Evolutionary conservation across 805 yeast species (phyloP), one percentile per base, ranked within the genome.

Genomic region (Komagataella populi): DNA sequence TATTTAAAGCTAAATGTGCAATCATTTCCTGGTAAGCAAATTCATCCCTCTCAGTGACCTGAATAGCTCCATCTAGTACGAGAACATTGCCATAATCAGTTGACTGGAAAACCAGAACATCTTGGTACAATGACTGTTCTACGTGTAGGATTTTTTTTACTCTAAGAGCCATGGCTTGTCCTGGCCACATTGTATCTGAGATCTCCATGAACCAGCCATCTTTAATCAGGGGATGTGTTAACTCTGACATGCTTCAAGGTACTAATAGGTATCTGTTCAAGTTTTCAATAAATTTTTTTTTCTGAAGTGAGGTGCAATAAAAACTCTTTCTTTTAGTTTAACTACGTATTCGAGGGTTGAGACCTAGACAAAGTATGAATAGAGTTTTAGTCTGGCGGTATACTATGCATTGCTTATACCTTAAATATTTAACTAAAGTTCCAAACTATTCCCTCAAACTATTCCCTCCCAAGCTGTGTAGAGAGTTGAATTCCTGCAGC

Each of bases 1-100:
- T 69, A 77, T 82, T 80, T 52, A 90, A 61, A 4, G 96, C 90
- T 24, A 87, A 67, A 65, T 90, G 95, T 2, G 95, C 70, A 55
- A 89, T 90, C 81, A 87, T 80, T 64, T 89, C 97, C 68, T 89
- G 97, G 66, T 89, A 89, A 10, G 96, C 88, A 66, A 87, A 89
- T 65, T 89, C 97, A 66, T 90, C 97, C 53, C 88, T 73, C 64
- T 90, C 97, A 0, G 96, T 84, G 55, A 89, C 89, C 69, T 89
- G 97, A 52, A 89, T 78, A 30, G 87, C 87, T 6, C 96, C 96
- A 64, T 90, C 96, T 45, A 89, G 73, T 0, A 87, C 96, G 47
- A 89, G 71, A 6, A 90, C 96, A 61, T 88, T 89, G 23, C 96
- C 97, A 61, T 82, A 89, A 49, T 76, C 73, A 12, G 81, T 69